A percentile compares a stretch with the other conserved stretches of the same genome.
Conservation (phyloP, 208 protist genomes). For the Leishmania tropica region DNA sequence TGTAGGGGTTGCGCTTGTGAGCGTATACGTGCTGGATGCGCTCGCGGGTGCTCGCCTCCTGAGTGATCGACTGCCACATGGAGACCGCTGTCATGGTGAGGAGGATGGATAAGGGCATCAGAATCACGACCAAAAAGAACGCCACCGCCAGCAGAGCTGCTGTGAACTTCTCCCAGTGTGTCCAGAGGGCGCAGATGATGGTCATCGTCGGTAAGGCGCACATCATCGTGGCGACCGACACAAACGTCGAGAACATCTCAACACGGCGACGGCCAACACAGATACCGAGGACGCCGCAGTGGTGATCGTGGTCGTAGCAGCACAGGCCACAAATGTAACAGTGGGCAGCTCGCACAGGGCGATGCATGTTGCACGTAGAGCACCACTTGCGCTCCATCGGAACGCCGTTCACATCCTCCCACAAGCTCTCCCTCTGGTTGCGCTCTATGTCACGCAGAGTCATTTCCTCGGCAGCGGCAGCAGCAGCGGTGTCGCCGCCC, state of each 20-base stretch:
- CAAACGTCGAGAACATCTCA: slow-evolving; percentile 67
- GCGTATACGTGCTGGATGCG: slow-evolving; percentile 69
- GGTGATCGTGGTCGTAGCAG: slow-evolving; percentile 88
- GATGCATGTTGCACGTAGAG: slow-evolving; percentile 83
- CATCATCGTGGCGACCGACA: slow-evolving; percentile 32
- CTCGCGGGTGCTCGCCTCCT: slow-evolving; percentile 71
- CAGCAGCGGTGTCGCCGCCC: slow-evolving; percentile 2
- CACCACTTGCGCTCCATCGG: slow-evolving; percentile 92
- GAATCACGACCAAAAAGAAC: slow-evolving; percentile 6
- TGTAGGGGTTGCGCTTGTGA: slow-evolving; percentile 72
- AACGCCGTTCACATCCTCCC: slow-evolving; percentile 73
- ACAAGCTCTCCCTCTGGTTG: slow-evolving; percentile 65
- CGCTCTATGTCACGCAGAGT: slow-evolving; percentile 72
- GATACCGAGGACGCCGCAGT: slow-evolving; percentile 84
- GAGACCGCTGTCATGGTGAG: slow-evolving; percentile 30
- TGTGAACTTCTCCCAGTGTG: slow-evolving; percentile 30
- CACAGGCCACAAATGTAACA: slow-evolving; percentile 92
- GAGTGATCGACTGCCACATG: slow-evolving; percentile 41
- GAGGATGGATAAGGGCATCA: slow-evolving; percentile 26
- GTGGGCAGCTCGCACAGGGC: slow-evolving; percentile 85
- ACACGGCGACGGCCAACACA: slow-evolving; percentile 82
- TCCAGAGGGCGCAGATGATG: slow-evolving; percentile 31
- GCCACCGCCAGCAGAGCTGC: slow-evolving; percentile 16
- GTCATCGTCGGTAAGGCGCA: slow-evolving; percentile 36
- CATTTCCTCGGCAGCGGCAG: slow-evolving; percentile 29